Evolutionary conservation across 257 asterid genomes (phyloP).

Genomic region (Oldenlandia corymbosa): DNA sequence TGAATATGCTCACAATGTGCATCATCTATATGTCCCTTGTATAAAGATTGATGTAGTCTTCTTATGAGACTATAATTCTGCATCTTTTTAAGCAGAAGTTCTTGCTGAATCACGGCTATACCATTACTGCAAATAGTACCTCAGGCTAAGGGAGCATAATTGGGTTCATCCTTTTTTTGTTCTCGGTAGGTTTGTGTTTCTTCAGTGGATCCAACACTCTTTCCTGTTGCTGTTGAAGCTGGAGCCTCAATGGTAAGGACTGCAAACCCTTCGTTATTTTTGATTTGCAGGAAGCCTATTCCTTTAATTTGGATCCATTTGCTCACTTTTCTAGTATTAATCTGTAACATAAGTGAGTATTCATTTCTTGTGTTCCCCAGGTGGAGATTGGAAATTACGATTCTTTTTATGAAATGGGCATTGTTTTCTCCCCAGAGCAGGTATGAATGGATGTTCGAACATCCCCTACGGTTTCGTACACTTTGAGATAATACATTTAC

Average conservation of each 20-base stretch:
- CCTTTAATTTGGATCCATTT: neutral
- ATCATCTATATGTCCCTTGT: no score
- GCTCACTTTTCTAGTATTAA: neutral
- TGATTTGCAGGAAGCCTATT: neutral
- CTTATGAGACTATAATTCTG: neutral
- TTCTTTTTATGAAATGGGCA: constrained; percentile 76
- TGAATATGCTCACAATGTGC: neutral
- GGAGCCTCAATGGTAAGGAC: constrained; percentile 78
- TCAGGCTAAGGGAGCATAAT: neutral
- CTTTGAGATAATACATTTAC: no score
- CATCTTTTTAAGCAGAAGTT: neutral
- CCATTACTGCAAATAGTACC: neutral
- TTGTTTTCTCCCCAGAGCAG: constrained; percentile 72
- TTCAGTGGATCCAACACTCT: constrained; percentile 77
- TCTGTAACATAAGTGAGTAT: neutral
- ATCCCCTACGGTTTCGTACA: no score
- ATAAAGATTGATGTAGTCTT: neutral
- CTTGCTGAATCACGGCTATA: neutral
- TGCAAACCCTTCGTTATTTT: neutral
- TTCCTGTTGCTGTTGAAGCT: constrained; percentile 82
- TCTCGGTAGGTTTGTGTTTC: constrained; percentile 93
- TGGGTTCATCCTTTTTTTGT: neutral
- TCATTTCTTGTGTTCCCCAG: constrained; percentile 27
- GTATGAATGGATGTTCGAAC: constrained; percentile 19
- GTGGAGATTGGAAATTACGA: constrained; percentile 90